Evolutionary conservation across 2,329 filamentous ascomycete species (phyloP).

Genomic region (Exophiala xenobiotica): DNA sequence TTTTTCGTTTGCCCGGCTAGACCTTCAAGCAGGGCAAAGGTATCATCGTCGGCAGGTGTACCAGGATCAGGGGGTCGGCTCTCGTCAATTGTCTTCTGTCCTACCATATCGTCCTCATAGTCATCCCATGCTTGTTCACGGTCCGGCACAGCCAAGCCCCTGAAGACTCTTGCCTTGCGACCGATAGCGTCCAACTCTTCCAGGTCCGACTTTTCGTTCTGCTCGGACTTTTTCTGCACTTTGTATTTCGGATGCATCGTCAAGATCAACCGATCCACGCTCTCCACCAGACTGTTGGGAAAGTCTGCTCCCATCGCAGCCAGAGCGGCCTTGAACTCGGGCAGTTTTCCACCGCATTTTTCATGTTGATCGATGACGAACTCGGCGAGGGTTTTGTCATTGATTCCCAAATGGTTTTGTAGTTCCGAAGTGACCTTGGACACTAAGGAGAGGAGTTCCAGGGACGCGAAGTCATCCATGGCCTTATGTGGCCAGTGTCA

Average conservation of each 20-base stretch:
- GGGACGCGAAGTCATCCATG: constrained; percentile 88
- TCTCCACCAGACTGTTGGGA: constrained; percentile 81
- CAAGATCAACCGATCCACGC: constrained; percentile 81
- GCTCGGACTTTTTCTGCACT: constrained; percentile 46
- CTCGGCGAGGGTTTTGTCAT: constrained; percentile 92
- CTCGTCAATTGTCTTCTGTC: constrained; percentile 32
- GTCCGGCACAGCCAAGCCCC: constrained; percentile 83
- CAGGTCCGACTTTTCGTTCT: constrained; percentile 36
- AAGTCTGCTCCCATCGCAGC: constrained; percentile 78
- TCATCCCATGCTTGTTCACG: constrained; percentile 59
- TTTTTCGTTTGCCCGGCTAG: constrained; percentile 65
- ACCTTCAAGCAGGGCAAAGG: constrained; percentile 84
- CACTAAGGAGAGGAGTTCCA: constrained; percentile 91
- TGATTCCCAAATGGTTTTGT: constrained; percentile 87
- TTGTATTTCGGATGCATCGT: constrained; percentile 92
- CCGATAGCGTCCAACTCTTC: constrained; percentile 52
- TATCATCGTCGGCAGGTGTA: constrained; percentile 69
- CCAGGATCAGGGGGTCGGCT: constrained; percentile 26
- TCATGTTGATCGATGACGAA: constrained; percentile 90
- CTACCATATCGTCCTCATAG: constrained; percentile 41
- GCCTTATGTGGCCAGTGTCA: not conserved
- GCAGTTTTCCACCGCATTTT: constrained; percentile 63
- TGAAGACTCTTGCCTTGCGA: constrained; percentile 85
- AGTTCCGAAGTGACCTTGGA: constrained; percentile 93
- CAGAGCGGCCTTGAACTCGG: constrained; percentile 74